Evolutionary conservation across 768 basidiomycete genomes (phyloP), one percentile per base, ranked within the genome.

Genomic region (Krasilnikovozyma curviuscula): DNA sequence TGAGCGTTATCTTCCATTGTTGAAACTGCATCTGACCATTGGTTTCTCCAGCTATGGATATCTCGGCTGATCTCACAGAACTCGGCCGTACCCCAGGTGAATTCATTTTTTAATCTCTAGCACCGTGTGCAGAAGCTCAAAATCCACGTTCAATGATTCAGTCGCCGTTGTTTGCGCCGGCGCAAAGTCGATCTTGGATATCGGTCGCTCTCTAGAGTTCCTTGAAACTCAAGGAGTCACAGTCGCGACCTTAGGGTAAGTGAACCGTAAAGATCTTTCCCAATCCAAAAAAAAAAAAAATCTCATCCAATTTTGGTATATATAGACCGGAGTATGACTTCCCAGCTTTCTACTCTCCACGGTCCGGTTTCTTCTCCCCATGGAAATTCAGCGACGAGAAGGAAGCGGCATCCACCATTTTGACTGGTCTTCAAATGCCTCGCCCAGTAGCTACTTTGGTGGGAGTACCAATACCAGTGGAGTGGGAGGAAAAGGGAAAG

Each of bases 161-260:
- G 83, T 97, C 38, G 86, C 81, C 3, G 71, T 98, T 30, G 77
- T 97, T 9, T 91, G 89, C 16, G 81, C 88, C 9, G 93, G 93
- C 10, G 78, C 83, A 18, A 98, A 97, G 63, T 84, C 82, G 0
- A 95, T 98, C 52, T 64, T 98, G 35, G 93, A 98, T 62, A 88
- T 97, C 50, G 81, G 81, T 49, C 56, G 66, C n/a, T 70, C 69
- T 8, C 57, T 71, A 18, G 69, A 70, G 57, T 67, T 66, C 27
- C 61, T 70, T 25, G 91, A 97, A 75, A 89, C 89, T 0, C 74
- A 89, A 31, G 91, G 91, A 2, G 85, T 95, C 12, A 84, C 85
- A 2, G 88, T 93, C 1, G 63, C 89, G 4, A 74, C 83, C 0
- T 89, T 82, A 56, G 76, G 77, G 1, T 58, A 72, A 38, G 76